Evolutionary conservation across 805 yeast species (phyloP).

Genomic region (Naumovozyma castellii): DNA sequence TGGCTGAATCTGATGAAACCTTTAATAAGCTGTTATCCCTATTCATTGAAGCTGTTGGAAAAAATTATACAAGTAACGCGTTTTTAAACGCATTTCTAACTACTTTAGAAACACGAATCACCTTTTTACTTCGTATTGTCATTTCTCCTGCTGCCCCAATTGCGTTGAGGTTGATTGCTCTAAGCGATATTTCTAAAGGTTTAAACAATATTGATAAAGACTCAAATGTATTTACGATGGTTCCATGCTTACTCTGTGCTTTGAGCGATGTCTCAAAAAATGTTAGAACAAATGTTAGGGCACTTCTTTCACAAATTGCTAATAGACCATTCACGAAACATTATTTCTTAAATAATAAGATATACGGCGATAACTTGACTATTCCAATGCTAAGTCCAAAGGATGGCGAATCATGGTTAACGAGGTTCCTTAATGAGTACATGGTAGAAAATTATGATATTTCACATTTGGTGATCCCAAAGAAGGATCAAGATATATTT

Average conservation of each 20-base stretch:
- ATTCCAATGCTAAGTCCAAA: constrained; percentile 53
- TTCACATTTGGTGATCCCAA: constrained; percentile 35
- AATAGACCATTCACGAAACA: constrained; percentile 33
- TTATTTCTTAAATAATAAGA: constrained; percentile 42
- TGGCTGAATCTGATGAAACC: constrained; percentile 28
- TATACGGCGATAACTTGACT: constrained; percentile 44
- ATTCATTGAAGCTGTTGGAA: constrained; percentile 38
- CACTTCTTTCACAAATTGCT: constrained; percentile 32
- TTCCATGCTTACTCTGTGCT: constrained; percentile 50
- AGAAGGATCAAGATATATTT: constrained; percentile 49
- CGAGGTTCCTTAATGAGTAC: constrained; percentile 36
- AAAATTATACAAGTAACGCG: constrained; percentile 23
- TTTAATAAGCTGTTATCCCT: constrained; percentile 36
- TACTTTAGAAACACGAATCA: constrained; percentile 36
- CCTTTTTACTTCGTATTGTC: constrained; percentile 50
- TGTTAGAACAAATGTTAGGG: constrained; percentile 40
- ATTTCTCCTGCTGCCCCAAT: constrained; percentile 52
- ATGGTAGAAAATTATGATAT: constrained; percentile 43
- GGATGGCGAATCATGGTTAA: constrained; percentile 45
- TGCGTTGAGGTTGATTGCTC: constrained; percentile 42
- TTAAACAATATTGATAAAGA: constrained; percentile 31
- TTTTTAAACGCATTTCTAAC: constrained; percentile 32
- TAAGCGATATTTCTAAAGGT: constrained; percentile 33
- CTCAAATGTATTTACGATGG: constrained; percentile 40
- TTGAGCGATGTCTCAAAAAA: constrained; percentile 41